These are phyloP conservation scores for Mercurialis annua DNA, from an alignment of 345 rosid genomes.

Conservation along the genomic window DNA sequence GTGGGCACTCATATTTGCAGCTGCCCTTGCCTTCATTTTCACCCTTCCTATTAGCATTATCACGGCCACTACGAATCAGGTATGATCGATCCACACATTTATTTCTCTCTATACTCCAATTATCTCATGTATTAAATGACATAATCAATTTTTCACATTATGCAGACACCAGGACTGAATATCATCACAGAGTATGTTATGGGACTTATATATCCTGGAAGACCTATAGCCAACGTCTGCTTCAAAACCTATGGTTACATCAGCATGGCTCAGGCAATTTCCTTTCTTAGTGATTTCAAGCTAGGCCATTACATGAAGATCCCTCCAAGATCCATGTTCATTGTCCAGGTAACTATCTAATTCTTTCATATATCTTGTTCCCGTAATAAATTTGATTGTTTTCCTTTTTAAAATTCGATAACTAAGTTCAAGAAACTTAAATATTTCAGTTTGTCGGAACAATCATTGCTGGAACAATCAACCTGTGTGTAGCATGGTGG, in stretches of 20 bases:
- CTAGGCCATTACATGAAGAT: slow-evolving; percentile 27
- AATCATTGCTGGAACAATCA: slow-evolving; percentile 13
- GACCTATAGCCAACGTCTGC: slow-evolving; percentile 20
- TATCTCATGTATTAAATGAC: too few relatives aligned
- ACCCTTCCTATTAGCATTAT: slow-evolving; percentile 47
- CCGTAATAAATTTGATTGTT: background rate
- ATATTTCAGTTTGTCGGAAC: slow-evolving; percentile 16
- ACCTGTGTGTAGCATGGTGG: slow-evolving; percentile 19
- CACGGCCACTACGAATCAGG: slow-evolving; percentile 51
- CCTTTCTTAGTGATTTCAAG: slow-evolving; percentile 25
- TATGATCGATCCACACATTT: slow-evolving; percentile 5
- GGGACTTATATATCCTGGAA: slow-evolving; percentile 18
- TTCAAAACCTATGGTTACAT: slow-evolving; percentile 22
- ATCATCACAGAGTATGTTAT: slow-evolving; percentile 19
- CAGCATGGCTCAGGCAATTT: slow-evolving; percentile 22
- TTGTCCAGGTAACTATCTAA: slow-evolving; percentile 11
- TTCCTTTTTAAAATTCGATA: background rate
- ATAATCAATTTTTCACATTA: too few relatives aligned
- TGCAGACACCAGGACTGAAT: slow-evolving; percentile 22
- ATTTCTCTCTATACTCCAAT: too few relatives aligned
- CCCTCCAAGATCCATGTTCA: slow-evolving; percentile 24
- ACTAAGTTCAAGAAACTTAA: background rate
- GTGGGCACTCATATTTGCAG: slow-evolving; percentile 47
- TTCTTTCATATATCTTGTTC: background rate
- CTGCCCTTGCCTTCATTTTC: slow-evolving; percentile 40